These are phyloP conservation scores for Cladosporium halotolerans DNA, from an alignment of 2,329 filamentous ascomycete genomes.

Conservation along the genomic window DNA sequence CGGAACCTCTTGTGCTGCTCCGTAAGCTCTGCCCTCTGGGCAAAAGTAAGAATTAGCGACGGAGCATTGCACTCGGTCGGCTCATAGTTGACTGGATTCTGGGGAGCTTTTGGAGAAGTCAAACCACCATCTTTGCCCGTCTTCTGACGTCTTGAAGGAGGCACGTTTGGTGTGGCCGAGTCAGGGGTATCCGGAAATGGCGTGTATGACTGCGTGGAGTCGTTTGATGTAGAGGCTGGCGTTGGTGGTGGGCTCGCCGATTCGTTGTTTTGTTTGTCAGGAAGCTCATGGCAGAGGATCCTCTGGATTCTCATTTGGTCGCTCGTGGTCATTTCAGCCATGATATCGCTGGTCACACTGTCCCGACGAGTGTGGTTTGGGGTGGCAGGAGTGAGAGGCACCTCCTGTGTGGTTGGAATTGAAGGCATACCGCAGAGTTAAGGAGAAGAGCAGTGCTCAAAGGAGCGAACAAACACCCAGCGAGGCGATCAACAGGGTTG, in stretches of 20 bases:
- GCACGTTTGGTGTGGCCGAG: slow-evolving; percentile 11
- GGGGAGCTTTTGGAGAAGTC: slow-evolving; percentile 55
- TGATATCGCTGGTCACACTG: slow-evolving; percentile 16
- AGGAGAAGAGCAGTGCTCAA: background rate
- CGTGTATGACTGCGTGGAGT: slow-evolving; percentile 18
- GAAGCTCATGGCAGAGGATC: slow-evolving; percentile 34
- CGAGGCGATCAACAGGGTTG: slow-evolving; percentile 8
- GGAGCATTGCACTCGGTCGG: slow-evolving; percentile 60
- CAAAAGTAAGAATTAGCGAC: slow-evolving; percentile 17
- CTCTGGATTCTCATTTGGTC: slow-evolving; percentile 37
- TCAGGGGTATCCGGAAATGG: slow-evolving; percentile 18
- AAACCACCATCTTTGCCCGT: slow-evolving; percentile 59
- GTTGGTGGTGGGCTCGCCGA: slow-evolving; percentile 21
- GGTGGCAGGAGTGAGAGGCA: slow-evolving; percentile 16
- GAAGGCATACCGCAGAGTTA: slow-evolving; percentile 16
- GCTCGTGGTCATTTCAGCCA: slow-evolving; percentile 13
- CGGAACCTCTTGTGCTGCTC: slow-evolving; percentile 57
- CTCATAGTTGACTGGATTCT: slow-evolving; percentile 64
- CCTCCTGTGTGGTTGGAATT: slow-evolving; percentile 12
- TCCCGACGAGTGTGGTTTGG: slow-evolving; percentile 13
- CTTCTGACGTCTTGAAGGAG: slow-evolving; percentile 43
- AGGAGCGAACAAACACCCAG: background rate
- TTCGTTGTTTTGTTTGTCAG: slow-evolving; percentile 17
- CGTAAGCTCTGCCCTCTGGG: slow-evolving; percentile 42
- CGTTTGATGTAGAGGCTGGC: slow-evolving; percentile 21